Base-by-base conservation (phyloP, 2,329 filamentous ascomycete genomes). In the Neonectria coccinea region DNA sequence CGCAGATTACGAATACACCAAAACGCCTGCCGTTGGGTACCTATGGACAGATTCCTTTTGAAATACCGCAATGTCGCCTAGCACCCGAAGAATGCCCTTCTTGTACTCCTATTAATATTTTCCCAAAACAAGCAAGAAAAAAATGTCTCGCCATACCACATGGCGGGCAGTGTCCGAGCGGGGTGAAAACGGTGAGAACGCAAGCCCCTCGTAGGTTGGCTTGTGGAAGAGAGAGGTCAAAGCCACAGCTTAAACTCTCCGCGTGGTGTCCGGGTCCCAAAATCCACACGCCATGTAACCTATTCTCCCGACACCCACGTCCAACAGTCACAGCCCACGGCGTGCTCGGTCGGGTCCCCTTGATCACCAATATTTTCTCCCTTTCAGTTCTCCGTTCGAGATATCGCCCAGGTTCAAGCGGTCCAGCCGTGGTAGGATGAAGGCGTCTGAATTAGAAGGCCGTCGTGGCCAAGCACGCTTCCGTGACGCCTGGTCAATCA, bases 201-300 rank as follows among this genome's bases (percentile, higher is more conserved):
- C 54, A 57, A 45, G 54, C 59, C 59, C 59, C 52, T 47, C 48
- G 27, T 56, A 29, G 45, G 31, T 27, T 39, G 22, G 29, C 56
- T 47, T 51, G 39, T 54, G 36, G 47, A 44, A 60, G 56, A 59
- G 56, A 64, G 56, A 64, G 61, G 61, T 64, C 61, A 64, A 64
- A 64, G 61, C 61, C 56, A 52, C 61, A 64, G 54, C 41, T 52
- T 64, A 56, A 63, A 59, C 61, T 64, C 51, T 64, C 61, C 61
- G 56, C 56, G 56, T 47, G 56, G 51, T 59, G 56, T 36, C 50
- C 55, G 42, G 20, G 61, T 29, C 51, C 27, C 44, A 41, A 29
- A 56, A 59, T 64, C 61, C 61, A 64, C 61, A 51, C 45, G 44
- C 58, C 56, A 56, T 59, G 51, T 59, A 56, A 59, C 56, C 56